Evolutionary conservation across 345 rosid genomes (phyloP), one percentile per base, ranked within the genome.

Genomic region (Excoecaria cochinchinensis): DNA sequence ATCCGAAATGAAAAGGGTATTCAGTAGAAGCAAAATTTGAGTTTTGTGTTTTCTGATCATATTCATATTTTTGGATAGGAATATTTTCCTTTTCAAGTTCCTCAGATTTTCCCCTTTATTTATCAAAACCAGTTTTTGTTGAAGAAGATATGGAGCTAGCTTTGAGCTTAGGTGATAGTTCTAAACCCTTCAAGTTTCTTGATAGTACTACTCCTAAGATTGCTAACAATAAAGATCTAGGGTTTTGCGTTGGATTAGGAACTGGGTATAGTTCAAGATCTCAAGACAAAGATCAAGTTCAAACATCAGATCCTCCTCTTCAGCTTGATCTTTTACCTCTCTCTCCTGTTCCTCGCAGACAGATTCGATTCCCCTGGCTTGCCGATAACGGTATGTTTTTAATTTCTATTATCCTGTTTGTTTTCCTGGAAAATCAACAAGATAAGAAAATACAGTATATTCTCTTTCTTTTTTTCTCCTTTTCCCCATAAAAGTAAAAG

Each of bases 341-440:
- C 82, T 77, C 93, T 19, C 92, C 91, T 0, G 84, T 87, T 76
- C 87, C 84, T 53, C 86, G 81, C 24, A 1, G 47, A 74, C 84
- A 84, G 76, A 83, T 86, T 85, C 90, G 83, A 60, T 85, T 89
- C 74, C 97, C 93, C 59, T 91, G 98, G 97, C 92, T 90, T 58
- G 21, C 87, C 14, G 84, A 84, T 61, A 83, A 81, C 71, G 48
- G 97, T 91, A 85, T 83, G 84, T 69, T 1, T 52, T 25, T 3
- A 21, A 55, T 48, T 40, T 69, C 4, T 39, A n/a, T 31, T 6
- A 8, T 64, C 39, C 8, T 67, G 55, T 59, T 73, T 71, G 21
- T 15, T 22, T 64, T 11, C 52, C 3, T 44, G 51, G 76, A 76
- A 76, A 60, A 4, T 4, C 17, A 24, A 48, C 17, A 44, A 39